Evolutionary conservation across 257 asterid species (phyloP).

Genomic region (Solanum gandarillasii): DNA sequence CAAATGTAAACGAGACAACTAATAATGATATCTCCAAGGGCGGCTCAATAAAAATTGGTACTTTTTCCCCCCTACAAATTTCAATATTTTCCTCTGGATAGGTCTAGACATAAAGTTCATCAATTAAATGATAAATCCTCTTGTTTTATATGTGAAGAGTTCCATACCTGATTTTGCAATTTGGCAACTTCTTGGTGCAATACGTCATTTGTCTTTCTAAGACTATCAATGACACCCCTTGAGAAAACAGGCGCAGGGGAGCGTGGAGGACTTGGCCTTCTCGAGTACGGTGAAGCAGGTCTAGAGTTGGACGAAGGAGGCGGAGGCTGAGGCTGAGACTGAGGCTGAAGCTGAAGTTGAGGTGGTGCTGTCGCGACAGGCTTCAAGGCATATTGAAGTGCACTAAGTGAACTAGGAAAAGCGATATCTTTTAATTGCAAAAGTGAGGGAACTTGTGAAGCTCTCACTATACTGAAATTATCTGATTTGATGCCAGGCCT

Average conservation of each 20-base stretch:
- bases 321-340: constrained; percentile 28
- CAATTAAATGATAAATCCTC: not conserved
- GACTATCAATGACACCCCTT: constrained; percentile 70
- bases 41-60: not conserved
- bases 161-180: constrained; percentile 55
- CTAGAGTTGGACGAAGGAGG: constrained; percentile 48
- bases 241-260: constrained; percentile 64
- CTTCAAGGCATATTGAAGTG: constrained; percentile 69
- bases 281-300: constrained; percentile 75
- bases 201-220: constrained; percentile 68
- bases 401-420: constrained; percentile 91
- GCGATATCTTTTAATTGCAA: constrained; percentile 79
- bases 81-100: not conserved
- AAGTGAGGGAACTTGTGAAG: constrained; percentile 87
- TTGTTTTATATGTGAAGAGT: not conserved
- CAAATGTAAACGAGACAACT: not conserved
- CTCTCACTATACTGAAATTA: constrained; percentile 48
- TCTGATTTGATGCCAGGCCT: constrained; percentile 32
- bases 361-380: constrained; percentile 40
- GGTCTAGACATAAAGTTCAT: not conserved
- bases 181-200: constrained; percentile 65
- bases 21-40: not conserved
- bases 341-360: constrained; percentile 25
- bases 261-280: constrained; percentile 87
- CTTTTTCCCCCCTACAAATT: not conserved